Conservation (phyloP, 768 basidiomycete genomes). For the Calocera viscosa region DNA sequence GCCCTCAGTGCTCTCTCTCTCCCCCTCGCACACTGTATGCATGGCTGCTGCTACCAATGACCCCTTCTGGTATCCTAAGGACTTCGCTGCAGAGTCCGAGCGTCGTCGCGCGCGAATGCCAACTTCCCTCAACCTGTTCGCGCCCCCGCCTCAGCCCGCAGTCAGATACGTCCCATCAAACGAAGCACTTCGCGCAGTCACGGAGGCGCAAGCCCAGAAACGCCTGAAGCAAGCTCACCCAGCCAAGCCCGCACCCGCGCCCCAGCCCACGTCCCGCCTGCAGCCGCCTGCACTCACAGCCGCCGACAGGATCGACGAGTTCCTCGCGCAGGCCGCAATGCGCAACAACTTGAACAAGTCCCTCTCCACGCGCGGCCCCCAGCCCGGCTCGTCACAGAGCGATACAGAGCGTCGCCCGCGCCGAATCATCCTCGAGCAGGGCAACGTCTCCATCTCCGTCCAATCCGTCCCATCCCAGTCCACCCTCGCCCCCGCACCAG, state of each 20-base stretch:
- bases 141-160: not conserved
- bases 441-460: not conserved
- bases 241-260: not conserved
- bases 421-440: constrained; percentile 6
- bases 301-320: not conserved
- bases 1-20: not conserved
- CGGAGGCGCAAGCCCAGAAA: not conserved
- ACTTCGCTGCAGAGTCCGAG: not conserved
- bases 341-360: not conserved
- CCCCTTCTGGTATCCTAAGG: constrained; percentile 6
- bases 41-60: constrained; percentile 2
- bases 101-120: not conserved
- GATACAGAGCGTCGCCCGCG: constrained; percentile 1
- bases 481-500: not conserved
- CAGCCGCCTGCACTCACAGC: not conserved
- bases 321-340: not conserved
- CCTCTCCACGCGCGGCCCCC: too few relatives aligned
- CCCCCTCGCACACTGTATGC: not conserved
- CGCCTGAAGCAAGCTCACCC: not conserved
- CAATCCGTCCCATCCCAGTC: not conserved
- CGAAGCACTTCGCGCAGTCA: not conserved
- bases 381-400: too few relatives aligned
- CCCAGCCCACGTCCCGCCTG: not conserved
- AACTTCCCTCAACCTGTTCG: not conserved
- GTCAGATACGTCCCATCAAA: not conserved